Base-by-base conservation (phyloP, 1,284 basidiomycete species). In the Puccinia hordei region DNA sequence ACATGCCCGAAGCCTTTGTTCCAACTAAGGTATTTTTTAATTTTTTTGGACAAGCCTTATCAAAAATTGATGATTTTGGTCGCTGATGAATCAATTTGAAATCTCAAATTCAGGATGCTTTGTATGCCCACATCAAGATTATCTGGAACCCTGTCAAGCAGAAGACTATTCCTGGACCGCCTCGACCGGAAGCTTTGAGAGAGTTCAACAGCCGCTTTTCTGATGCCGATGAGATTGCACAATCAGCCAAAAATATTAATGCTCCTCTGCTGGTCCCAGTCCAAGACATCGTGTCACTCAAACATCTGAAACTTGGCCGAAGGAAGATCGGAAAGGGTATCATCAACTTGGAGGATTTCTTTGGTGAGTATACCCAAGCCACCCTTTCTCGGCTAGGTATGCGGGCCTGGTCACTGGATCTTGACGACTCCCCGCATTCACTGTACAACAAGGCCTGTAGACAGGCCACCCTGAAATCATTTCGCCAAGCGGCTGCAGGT, bases 111-210 rank as follows among this genome's bases (percentile, higher is more conserved):
- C 27, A 73, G 71, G 71, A 73, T 22, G 41, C 4, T 27, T 38
- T 79, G 6, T 79, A 71, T 30, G 44, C 63, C 27, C 68, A 79
- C 44, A 72, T 79, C 8, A 72, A 79, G 46, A 44, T 79, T 2
- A 27, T 79, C 8, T 71, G 66, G 53, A 68, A 68, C 13, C 69
- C 72, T 15, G 9, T 71, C 5, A 19, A 61, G 33, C 53, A 55
- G 35, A 59, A 79, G n/a, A 30, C 49, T 2, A 57, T 79, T 24
- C 77, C 57, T 12, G 22, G 66, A 41, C 68, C 55, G 1, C 66
- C 66, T 13, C 53, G 46, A 15, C n/a, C 44, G 0, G 38, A n/a
- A 53, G 22, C 59, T 22, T 27, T 72, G 17, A 59, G 22, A 27
- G 68, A 79, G 35, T 79, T 79, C 30, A 69, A 61, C 24, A 8